A percentile compares a stretch with the other conserved stretches of the same genome.
Conservation (phyloP, 805 yeast species). For the Kazachstania bromeliacearum region DNA sequence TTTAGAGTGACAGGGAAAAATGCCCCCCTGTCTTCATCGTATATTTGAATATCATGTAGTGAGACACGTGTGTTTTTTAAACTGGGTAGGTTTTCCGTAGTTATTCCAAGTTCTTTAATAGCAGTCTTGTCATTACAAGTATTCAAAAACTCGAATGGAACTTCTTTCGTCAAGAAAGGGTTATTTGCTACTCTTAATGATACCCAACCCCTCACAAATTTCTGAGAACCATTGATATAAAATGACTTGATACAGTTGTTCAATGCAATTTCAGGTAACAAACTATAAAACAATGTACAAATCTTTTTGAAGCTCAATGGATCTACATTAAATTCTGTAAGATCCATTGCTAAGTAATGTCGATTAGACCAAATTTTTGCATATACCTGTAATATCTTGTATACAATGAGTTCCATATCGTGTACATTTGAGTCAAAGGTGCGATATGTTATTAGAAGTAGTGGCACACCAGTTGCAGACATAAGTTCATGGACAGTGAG, state of each 20-base stretch:
- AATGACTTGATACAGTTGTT: constrained; percentile 45
- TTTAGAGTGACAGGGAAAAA: constrained; percentile 51
- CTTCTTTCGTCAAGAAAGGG: constrained; percentile 10
- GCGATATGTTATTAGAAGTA: constrained; percentile 42
- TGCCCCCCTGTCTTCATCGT: constrained; percentile 35
- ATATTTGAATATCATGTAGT: constrained; percentile 42
- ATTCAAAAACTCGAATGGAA: constrained; percentile 33
- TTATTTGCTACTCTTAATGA: constrained; percentile 5
- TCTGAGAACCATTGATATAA: constrained; percentile 34
- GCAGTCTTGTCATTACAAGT: constrained; percentile 35
- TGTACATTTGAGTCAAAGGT: constrained; percentile 27
- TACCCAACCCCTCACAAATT: constrained; percentile 18
- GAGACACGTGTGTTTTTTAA: constrained; percentile 40
- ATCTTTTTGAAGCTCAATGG: constrained; percentile 10
- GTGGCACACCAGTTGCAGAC: constrained; percentile 61
- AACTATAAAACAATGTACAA: constrained; percentile 28
- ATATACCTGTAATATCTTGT: constrained; percentile 51
- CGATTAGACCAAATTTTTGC: constrained; percentile 62
- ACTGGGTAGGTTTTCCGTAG: constrained; percentile 31
- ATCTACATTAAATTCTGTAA: constrained; percentile 43
- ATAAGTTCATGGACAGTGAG: constrained; percentile 48
- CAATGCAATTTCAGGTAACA: constrained; percentile 43
- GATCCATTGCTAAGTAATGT: constrained; percentile 52
- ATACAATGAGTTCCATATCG: constrained; percentile 43
- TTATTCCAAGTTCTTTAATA: constrained; percentile 35